Conservation (phyloP, 768 basidiomycete genomes). For the Trametes coccinea region DNA sequence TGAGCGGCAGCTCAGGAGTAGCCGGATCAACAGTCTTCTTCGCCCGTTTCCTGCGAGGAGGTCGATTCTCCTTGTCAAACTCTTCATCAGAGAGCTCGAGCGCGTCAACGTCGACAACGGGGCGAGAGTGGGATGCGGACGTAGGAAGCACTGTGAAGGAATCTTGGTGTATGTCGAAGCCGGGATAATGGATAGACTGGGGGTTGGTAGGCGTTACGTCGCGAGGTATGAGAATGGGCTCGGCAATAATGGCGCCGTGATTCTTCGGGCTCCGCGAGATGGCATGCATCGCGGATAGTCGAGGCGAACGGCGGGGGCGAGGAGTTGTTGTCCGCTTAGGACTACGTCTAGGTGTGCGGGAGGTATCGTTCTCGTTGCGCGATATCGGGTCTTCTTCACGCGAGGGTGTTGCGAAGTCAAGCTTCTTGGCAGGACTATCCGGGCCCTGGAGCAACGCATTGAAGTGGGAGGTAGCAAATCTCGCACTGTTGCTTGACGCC, state of each 20-base stretch:
- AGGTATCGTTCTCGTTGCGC: slow-evolving; percentile 1
- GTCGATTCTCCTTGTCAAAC: slow-evolving; percentile 57
- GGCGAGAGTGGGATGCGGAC: slow-evolving; percentile 5
- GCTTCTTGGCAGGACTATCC: slow-evolving; percentile 49
- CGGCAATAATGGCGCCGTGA: neutral
- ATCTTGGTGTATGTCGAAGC: slow-evolving; percentile 61
- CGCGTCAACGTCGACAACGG: neutral
- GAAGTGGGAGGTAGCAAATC: slow-evolving; percentile 41
- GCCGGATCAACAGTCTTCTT: slow-evolving; percentile 34
- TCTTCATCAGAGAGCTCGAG: slow-evolving; percentile 37
- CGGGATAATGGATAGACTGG: slow-evolving; percentile 66
- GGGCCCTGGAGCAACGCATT: slow-evolving; percentile 45
- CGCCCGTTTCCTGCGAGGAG: slow-evolving; percentile 47
- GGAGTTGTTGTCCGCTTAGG: slow-evolving; percentile 1
- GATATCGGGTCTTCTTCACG: slow-evolving; percentile 1
- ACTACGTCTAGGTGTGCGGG: slow-evolving; percentile 12
- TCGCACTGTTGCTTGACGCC: slow-evolving; percentile 40
- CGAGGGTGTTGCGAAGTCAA: slow-evolving; percentile 48
- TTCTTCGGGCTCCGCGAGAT: neutral
- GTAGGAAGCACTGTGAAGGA: slow-evolving; percentile 22
- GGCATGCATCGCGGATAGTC: neutral
- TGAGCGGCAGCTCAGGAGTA: slow-evolving; percentile 13
- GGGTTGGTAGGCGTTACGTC: slow-evolving; percentile 48
- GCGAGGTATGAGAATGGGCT: slow-evolving; percentile 26
- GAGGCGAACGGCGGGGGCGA: slow-evolving; percentile 13